Evolutionary conservation across 2,329 filamentous ascomycete species (phyloP), one percentile per base, ranked within the genome.

Genomic region (Rutstroemia sp.): DNA sequence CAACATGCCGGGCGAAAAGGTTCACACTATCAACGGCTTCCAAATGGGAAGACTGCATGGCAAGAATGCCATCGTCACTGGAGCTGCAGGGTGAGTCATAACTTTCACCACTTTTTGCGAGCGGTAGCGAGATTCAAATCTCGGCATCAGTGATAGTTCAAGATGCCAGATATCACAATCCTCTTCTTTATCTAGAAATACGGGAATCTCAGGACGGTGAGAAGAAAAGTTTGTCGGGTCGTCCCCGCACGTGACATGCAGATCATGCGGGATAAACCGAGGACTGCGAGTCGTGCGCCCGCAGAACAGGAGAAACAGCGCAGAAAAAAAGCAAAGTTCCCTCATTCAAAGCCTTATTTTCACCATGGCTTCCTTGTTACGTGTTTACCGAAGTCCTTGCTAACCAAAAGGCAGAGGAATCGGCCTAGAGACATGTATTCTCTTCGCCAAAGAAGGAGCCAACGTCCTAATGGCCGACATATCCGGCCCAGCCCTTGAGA

Each of bases 381-480:
- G 30, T 12, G 30, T 5, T 34, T 10, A 12, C 10, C 3, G 30
- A 34, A 12, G 2, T 9, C 2, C 10, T 4, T 34, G 30, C 54
- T 49, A 42, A 53, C 48, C 19, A 19, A 14, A 12, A 10, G 41
- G 8, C 21, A 85, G 86, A 64, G 86, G 86, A 60, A 89, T 90
- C 64, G 87, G 87, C 58, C 81, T 89, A 23, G 86, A 90, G 72
- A 89, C 86, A 25, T 81, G 78, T 57, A 84, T 89, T 59, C 81
- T 89, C 47, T 88, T 90, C 68, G 79, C 80, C 49, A 81, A 81
- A 51, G 86, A 89, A 73, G 87, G 86, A 44, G 86, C 84, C 63
- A 82, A 80, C 54, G 81, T 90, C 57, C 75, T 89, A 39, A 82
- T 90, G 76, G 79, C 82, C 58, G 87, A 90, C 67, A 84, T 88